Evolutionary conservation across 2,329 filamentous ascomycete species (phyloP).

Genomic region (Phoma sp.): DNA sequence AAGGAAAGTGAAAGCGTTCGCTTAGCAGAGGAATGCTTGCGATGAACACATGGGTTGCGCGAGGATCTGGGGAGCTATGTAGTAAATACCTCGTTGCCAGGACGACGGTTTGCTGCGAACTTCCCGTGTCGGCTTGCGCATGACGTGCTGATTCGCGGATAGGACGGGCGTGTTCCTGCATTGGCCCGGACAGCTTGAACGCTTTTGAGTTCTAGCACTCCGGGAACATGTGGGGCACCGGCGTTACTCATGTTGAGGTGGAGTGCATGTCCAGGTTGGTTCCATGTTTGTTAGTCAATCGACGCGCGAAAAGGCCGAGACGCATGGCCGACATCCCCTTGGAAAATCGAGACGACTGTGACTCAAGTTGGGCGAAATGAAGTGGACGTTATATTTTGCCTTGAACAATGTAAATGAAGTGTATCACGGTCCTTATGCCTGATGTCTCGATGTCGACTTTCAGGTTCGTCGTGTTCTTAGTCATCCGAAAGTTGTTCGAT

Average conservation of each 20-base stretch:
- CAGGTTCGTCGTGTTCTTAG: conserved; percentile 15
- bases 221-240: conserved; percentile 18
- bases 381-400: background rate
- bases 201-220: conserved; percentile 13
- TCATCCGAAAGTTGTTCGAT: conserved; percentile 18
- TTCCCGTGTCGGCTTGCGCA: conserved; percentile 8
- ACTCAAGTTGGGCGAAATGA: background rate
- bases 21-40: conserved; percentile 46
- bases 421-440: background rate
- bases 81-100: conserved; percentile 34
- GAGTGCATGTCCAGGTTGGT: conserved; percentile 12
- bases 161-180: conserved; percentile 16
- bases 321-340: conserved; percentile 8
- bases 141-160: conserved; percentile 18
- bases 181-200: conserved; percentile 8
- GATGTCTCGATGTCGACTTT: background rate
- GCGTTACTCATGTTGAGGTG: conserved; percentile 15
- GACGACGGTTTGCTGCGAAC: conserved; percentile 11
- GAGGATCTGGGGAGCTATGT: conserved; percentile 35
- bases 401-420: background rate
- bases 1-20: conserved; percentile 37
- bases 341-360: conserved; percentile 14
- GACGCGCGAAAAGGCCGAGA: conserved; percentile 13
- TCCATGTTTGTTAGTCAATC: conserved; percentile 11
- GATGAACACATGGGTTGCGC: conserved; percentile 37